Evolutionary conservation across 768 basidiomycete species (phyloP), one percentile per base, ranked within the genome.

Genomic region (Lentinula raphanica): DNA sequence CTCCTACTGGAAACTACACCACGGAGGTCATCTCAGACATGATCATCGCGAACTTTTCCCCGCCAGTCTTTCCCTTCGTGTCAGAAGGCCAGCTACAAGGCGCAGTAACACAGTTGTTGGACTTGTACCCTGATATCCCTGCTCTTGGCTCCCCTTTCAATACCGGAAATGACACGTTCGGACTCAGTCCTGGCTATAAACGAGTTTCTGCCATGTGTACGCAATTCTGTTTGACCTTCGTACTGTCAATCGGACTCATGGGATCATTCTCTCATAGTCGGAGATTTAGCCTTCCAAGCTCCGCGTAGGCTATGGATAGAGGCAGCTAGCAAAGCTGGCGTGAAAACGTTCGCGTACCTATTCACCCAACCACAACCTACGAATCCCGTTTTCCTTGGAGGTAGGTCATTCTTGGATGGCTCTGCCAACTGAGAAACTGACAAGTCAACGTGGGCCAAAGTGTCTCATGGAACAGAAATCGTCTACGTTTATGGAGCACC

Each of bases 401-500:
- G 65, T 65, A 25, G 46, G 56, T 62, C n/a, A n/a, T n/a, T n/a
- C n/a, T n/a, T n/a, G n/a, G n/a, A n/a, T n/a, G n/a, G n/a, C n/a
- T n/a, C n/a, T n/a, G n/a, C n/a, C n/a, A n/a, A n/a, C n/a, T n/a
- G n/a, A n/a, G n/a, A n/a, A n/a, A n/a, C n/a, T n/a, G n/a, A n/a
- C n/a, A n/a, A n/a, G n/a, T 8, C 32, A n/a, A 40, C 39, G 39
- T 36, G 31, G n/a, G 6, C 51, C 3, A 17, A 35, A 74, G 72
- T 74, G 2, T 46, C 54, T 1, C 74, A 75, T 58, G 60, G 66
- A 28, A 61, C 69, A 1, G 74, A 75, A 54, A 46, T 75, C 13
- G 9, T 25, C 7, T 75, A 60, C 55, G 71, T 75, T 5, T 75
- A 70, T 51, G 72, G 72, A 5, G 60, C 49, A 0, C 62, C 64